phyloP scores from a whole-genome alignment of 352 stramenopile species.

The Saprolegnia diclina region DNA sequence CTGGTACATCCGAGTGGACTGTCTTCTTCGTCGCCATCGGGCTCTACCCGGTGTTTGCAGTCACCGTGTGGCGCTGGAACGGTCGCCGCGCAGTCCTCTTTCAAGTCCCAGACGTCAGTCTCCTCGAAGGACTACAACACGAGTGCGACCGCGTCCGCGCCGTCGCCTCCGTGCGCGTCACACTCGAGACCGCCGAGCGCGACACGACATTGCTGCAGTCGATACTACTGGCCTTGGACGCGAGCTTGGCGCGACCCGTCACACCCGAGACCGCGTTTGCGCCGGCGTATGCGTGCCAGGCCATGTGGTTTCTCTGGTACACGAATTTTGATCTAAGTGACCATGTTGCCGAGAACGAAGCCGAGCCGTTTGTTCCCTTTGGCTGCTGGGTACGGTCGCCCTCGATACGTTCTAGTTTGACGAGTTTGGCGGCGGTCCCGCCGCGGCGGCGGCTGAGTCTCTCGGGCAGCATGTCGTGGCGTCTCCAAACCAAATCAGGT shows the following conservation, averaged over 20 bases:
- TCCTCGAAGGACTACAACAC: constrained; percentile 4
- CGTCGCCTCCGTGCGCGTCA: constrained; percentile 9
- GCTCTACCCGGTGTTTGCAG: not conserved
- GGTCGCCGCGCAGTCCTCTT: not conserved
- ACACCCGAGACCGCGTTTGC: not conserved
- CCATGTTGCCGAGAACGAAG: not conserved
- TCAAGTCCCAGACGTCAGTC: constrained; percentile 13
- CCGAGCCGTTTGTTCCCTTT: not conserved
- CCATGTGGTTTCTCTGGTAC: constrained; percentile 19
- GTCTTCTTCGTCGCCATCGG: not conserved
- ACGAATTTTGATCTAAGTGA: not conserved
- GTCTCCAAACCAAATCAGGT: too few relatives aligned
- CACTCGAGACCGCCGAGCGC: constrained; percentile 7
- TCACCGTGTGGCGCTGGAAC: constrained; percentile 17
- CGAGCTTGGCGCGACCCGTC: not conserved
- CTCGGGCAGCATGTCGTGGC: too few relatives aligned
- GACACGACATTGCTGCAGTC: too few relatives aligned
- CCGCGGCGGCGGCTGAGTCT: too few relatives aligned
- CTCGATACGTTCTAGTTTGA: too few relatives aligned
- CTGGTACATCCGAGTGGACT: not conserved
- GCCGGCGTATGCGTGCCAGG: constrained; percentile 13
- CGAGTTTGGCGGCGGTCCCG: too few relatives aligned
- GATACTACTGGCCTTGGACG: too few relatives aligned
- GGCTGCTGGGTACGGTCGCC: not conserved
- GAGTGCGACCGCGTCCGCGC: not conserved